Base-by-base conservation (phyloP, 768 basidiomycete genomes). In the Mycena olivaceomarginata region DNA sequence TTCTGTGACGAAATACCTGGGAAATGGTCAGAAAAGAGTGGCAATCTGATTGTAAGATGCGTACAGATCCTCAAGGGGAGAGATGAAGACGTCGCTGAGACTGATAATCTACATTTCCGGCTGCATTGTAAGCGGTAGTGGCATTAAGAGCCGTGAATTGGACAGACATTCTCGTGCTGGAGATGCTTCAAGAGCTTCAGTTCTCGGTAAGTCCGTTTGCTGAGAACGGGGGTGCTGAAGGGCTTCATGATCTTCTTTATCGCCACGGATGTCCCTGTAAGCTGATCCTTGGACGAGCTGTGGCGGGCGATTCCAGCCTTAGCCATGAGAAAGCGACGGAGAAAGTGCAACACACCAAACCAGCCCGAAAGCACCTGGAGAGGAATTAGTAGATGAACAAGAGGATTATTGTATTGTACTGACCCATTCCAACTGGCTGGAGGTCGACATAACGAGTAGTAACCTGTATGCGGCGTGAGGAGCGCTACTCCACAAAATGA, bases 211-310 rank as follows among this genome's bases (percentile, higher is more conserved):
- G 98, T 99, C 79, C 98, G 91, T 88, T 99, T 99, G 86, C 94
- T 95, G 81, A 99, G 90, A n/a, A 99, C 98, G 22, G 98, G 98
- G 8, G 98, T 99, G 84, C 95, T 96, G 89, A 99, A 99, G 9
- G 98, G 98, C 86, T 99, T 99, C 98, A 99, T 99, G 90, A 99
- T 99, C 93, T 99, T 99, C 93, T 99, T 99, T 89, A 99, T 98
- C 82, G 98, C 98, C 73, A 98, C 98, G 20, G 96, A 95, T 62
- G 97, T 92, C 56, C 93, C 95, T 11, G 97, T 98, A 70, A 99
- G 92, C 86, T 99, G 98, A 85, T 98, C 96, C 86, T 97, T 98
- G 45, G 97, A 95, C 20, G 97, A 98, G 82, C 97, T 98, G 80
- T 31, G 53, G 76, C 70, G 51, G 59, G 31, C 16, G 37, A 45